These are phyloP conservation scores for Boletus speciosus DNA, from an alignment of 768 basidiomycete genomes.

Conservation along the genomic window DNA sequence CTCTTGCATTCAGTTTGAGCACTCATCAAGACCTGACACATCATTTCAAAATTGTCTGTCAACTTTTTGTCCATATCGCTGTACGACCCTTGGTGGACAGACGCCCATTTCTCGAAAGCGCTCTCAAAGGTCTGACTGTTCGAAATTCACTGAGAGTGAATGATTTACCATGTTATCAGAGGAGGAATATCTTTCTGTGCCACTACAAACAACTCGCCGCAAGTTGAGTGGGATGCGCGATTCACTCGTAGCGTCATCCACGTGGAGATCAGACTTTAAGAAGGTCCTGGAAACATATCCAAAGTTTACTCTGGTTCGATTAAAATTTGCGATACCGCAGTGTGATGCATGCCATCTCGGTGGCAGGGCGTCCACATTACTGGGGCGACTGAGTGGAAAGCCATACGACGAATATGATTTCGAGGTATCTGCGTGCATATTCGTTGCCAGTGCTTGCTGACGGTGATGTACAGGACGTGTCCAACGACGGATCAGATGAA, in stretches of 20 bases:
- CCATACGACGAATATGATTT: conserved; percentile 74
- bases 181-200: conserved; percentile 71
- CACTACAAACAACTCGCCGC: conserved; percentile 62
- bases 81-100: conserved; percentile 54
- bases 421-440: conserved; percentile 39
- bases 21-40: conserved; percentile 70
- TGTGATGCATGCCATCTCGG: conserved; percentile 87
- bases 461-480: conserved; percentile 11
- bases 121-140: conserved; percentile 42
- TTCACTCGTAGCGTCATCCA: conserved; percentile 77
- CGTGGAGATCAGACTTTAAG: conserved; percentile 75
- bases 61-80: conserved; percentile 81
- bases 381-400: conserved; percentile 59
- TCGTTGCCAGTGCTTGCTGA: background rate
- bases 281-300: conserved; percentile 65
- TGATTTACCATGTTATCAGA: conserved; percentile 28
- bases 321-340: conserved; percentile 55
- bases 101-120: conserved; percentile 50
- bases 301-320: conserved; percentile 46
- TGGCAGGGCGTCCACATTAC: conserved; percentile 60
- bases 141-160: background rate
- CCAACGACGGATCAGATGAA: conserved; percentile 23
- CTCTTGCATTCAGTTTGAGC: conserved; percentile 76
- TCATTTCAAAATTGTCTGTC: conserved; percentile 86
- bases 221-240: conserved; percentile 69